phyloP scores from a whole-genome alignment of 23 red algal species.

The Pyropia yezoensis region DNA sequence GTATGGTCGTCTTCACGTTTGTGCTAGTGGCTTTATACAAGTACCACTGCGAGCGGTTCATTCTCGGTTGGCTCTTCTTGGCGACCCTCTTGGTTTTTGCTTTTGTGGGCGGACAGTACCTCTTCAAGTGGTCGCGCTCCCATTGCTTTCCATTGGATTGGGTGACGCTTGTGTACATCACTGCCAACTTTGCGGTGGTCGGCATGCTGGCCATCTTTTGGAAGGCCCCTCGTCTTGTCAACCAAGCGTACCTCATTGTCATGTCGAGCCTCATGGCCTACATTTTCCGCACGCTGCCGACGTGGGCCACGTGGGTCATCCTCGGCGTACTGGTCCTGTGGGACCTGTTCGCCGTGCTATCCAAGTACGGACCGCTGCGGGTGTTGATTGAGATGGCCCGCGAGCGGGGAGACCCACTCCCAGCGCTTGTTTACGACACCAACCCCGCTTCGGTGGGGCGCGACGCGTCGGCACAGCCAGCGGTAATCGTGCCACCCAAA shows the following conservation, averaged over 20 bases:
- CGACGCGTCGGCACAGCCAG: conserved; percentile 6
- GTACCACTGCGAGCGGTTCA: conserved; percentile 21
- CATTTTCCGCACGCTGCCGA: conserved; percentile 61
- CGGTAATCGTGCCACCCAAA: neutral
- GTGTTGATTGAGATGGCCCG: conserved; percentile 39
- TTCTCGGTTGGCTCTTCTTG: conserved; percentile 46
- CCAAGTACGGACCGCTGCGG: conserved; percentile 51
- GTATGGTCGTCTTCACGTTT: conserved; percentile 68
- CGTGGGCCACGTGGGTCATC: conserved; percentile 47
- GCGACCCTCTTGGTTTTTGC: conserved; percentile 51
- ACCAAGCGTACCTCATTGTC: conserved; percentile 70
- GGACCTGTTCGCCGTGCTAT: conserved; percentile 80
- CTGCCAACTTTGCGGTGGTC: conserved; percentile 59
- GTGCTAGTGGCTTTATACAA: conserved; percentile 58
- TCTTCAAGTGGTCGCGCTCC: conserved; percentile 62
- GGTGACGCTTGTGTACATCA: conserved; percentile 38
- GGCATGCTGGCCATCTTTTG: conserved; percentile 75
- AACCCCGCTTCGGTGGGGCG: conserved; percentile 45
- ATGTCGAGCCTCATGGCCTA: conserved; percentile 60
- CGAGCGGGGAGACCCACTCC: conserved; percentile 57
- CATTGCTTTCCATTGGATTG: conserved; percentile 71
- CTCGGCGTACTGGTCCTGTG: conserved; percentile 58
- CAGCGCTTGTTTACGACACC: conserved; percentile 85
- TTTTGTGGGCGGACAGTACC: conserved; percentile 54
- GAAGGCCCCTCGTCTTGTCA: conserved; percentile 41